Percentiles rank a stretch among this genome's conserved stretches.
Conservation (phyloP, 225 moss, liverwort and hornwort species). For the Polytrichum formosum region DNA sequence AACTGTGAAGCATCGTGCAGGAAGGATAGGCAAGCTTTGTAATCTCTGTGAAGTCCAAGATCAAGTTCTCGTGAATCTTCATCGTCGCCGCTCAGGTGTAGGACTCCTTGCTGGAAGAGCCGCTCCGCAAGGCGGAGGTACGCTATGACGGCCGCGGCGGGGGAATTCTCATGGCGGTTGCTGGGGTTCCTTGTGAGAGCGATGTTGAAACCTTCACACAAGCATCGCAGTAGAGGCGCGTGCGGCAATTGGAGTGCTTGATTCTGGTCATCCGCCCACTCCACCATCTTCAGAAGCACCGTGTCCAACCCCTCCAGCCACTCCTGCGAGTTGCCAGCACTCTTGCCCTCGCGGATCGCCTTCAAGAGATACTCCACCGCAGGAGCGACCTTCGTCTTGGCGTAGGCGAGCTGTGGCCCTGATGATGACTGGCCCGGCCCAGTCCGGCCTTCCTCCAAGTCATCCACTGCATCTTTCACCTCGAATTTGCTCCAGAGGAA, state of each 20-base stretch:
- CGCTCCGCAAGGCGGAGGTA: slow-evolving; percentile 1
- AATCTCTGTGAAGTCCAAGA: background rate
- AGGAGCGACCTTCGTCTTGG: background rate
- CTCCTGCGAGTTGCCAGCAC: background rate
- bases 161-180: background rate
- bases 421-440: too few species aligned
- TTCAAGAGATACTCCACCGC: slow-evolving; percentile 8
- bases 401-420: background rate
- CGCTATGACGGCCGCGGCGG: slow-evolving; percentile 2
- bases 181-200: background rate
- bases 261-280: slow-evolving; percentile 5
- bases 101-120: slow-evolving; percentile 12
- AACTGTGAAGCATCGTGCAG: slow-evolving; percentile 5
- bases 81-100: background rate
- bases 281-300: slow-evolving; percentile 6
- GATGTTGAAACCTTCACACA: slow-evolving; percentile 7
- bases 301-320: slow-evolving; percentile 10
- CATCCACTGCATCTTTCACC: background rate
- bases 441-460: too few species aligned
- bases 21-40: background rate
- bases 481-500: slow-evolving; percentile 10
- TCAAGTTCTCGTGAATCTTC: background rate
- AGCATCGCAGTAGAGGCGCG: slow-evolving; percentile 7
- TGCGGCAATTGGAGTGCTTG: background rate
- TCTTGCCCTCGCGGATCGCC: slow-evolving; percentile 1